Evolutionary conservation across 2,329 filamentous ascomycete species (phyloP), one percentile per base, ranked within the genome.

Genomic region (Aspergillus floridensis): DNA sequence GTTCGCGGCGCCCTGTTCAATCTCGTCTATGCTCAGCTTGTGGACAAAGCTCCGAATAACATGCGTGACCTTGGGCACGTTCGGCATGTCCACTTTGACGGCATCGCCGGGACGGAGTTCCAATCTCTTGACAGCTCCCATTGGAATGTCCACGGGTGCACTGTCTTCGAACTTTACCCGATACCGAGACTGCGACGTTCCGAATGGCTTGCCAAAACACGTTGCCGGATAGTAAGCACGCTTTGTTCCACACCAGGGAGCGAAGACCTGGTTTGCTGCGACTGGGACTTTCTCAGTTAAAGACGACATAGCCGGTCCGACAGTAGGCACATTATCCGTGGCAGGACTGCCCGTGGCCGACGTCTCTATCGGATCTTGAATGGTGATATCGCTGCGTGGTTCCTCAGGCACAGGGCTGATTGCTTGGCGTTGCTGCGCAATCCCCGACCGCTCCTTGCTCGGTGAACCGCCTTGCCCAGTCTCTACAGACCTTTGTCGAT

Each of bases 221-320:
- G 80, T 84, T 8, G 83, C 86, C 51, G 86, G 84, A 67, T 85
- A 86, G 68, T 82, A 88, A n/a, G 75, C 78, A 56, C 80, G 79
- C 51, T 76, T 80, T n/a, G 76, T 76, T 21, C 82, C 81, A 63
- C 80, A 84, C 79, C 85, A 88, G 29, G 79, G 76, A 7, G 85
- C 84, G 62, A 87, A 79, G 0, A 88, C 79, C 61, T 86, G 79
- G 56, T 83, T 82, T 5, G 80, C 80, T 12, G 78, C 75, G 24
- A 80, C 64, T 10, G 76, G 65, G 7, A 57, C 11, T 22, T 65
- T 59, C 12, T 70, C 66, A 29, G 57, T 57, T n/a, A 51, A 38
- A 21, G 47, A 14, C 12, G 57, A 49, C n/a, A 44, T 14, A 12
- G n/a, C 24, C 2, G 19, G 2, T 16, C 35, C 41, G 19, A 38